Base-by-base conservation (phyloP, 1,139 yeast genomes). In the Sugiyamaella sp. region DNA sequence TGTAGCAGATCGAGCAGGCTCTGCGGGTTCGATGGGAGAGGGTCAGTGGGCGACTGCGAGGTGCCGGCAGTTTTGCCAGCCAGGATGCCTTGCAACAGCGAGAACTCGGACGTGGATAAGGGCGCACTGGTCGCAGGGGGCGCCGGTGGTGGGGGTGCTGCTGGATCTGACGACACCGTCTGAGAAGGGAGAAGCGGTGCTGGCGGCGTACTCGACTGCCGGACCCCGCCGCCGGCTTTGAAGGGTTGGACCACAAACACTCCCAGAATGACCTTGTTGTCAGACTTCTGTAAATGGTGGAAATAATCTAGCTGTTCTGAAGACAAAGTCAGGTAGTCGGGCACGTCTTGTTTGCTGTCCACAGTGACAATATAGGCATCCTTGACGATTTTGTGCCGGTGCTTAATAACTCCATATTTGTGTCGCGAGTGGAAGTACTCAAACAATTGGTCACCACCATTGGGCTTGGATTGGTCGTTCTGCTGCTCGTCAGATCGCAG, bases 321-420 rank as follows among this genome's bases (percentile, higher is more conserved):
- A n/a, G 57, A 54, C 17, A 60, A 49, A 17, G 47, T 56, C 46
- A 61, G 41, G 41, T 57, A 63, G 5, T 59, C 59, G n/a, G 58
- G 63, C 22, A 55, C 61, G 63, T n/a, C 37, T 10, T 52, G 54
- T 8, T 32, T 52, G 60, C 4, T 53, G 6, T 63, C 57, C 20
- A 81, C 60, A 1, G 88, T 77, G 32, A 85, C 67, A 46, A 87
- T 60, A 67, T 86, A 87, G 1, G 84, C 77, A 66, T 86, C 95
- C 64, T 85, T 86, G 32, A 85, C 84, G 59, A 76, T 74, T 79
- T 58, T 53, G 57, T 80, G 57, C 68, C 74, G 54, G 19, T 74
- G 76, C 35, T 80, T 75, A 45, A 86, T 71, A 17, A 86, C 93
- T 0, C 91, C 95, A 49, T 77, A 82, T 63, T 84, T 82, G 44